These are phyloP conservation scores for Trichophyton benhamiae DNA, from an alignment of 2,329 filamentous ascomycete genomes.

Conservation along the genomic window DNA sequence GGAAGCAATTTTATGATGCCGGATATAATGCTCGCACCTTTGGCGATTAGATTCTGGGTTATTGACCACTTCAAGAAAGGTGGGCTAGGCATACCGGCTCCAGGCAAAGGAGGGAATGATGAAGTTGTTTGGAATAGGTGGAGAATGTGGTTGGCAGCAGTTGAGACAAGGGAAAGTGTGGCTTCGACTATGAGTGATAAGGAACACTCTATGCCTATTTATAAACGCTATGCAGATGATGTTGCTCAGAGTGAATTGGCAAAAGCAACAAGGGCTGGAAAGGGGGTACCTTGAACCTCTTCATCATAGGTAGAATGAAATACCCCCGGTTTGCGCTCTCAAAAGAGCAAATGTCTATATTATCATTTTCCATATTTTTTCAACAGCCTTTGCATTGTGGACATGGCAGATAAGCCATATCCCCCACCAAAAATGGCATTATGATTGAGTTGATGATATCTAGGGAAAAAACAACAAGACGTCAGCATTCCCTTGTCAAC, in stretches of 20 bases:
- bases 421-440: conserved; percentile 70
- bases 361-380: conserved; percentile 52
- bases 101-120: conserved; percentile 40
- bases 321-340: too few relatives aligned
- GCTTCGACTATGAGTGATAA: conserved; percentile 55
- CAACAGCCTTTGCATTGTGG: conserved; percentile 64
- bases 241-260: conserved; percentile 43
- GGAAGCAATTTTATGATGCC: conserved; percentile 53
- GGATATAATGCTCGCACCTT: conserved; percentile 60
- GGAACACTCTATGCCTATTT: conserved; percentile 56
- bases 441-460: conserved; percentile 85
- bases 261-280: conserved; percentile 51
- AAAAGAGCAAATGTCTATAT: background rate
- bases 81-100: conserved; percentile 39
- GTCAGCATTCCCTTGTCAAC: background rate
- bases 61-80: conserved; percentile 60
- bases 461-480: conserved; percentile 22
- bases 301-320: too few relatives aligned
- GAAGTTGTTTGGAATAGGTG: conserved; percentile 52
- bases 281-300: conserved; percentile 32
- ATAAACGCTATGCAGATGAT: conserved; percentile 55
- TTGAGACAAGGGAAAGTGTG: conserved; percentile 50
- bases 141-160: conserved; percentile 50
- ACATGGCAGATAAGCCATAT: conserved; percentile 63
- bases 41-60: conserved; percentile 58